Evolutionary conservation across 768 basidiomycete genomes (phyloP).

Genomic region (Auricularia sp.): DNA sequence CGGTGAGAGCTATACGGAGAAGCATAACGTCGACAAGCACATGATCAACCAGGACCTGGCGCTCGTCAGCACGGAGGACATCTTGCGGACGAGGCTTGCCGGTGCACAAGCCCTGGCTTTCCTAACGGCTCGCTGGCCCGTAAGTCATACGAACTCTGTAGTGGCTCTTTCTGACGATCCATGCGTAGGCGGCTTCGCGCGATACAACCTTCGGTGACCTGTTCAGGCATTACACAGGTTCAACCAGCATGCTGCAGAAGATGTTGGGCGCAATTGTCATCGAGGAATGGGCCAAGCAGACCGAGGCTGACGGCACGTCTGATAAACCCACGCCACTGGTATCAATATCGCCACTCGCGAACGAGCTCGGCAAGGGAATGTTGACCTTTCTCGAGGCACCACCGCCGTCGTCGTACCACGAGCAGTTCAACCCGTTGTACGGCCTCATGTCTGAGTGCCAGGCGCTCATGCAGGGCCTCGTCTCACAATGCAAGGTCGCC

Average conservation of each 20-base stretch:
- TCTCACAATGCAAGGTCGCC: conserved; percentile 78
- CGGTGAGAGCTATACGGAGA: conserved; percentile 38
- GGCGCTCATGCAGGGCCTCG: conserved; percentile 72
- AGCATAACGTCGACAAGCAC: conserved; percentile 93
- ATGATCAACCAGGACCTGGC: conserved; percentile 87
- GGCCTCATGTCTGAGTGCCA: conserved; percentile 75
- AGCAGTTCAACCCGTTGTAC: conserved; percentile 73
- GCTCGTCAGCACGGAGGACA: conserved; percentile 63
- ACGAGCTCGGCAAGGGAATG: conserved; percentile 57
- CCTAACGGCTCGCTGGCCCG: conserved; percentile 62
- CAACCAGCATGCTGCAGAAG: conserved; percentile 85
- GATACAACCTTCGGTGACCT: conserved; percentile 68
- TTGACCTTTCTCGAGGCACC: conserved; percentile 63
- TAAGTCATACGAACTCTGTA: conserved; percentile 22
- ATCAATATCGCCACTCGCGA: conserved; percentile 47
- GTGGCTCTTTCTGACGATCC: not conserved
- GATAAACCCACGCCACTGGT: conserved; percentile 28
- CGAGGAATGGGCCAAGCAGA: conserved; percentile 79
- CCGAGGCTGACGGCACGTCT: conserved; percentile 5
- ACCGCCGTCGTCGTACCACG: conserved; percentile 75
- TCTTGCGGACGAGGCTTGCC: conserved; percentile 70
- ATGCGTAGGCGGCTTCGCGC: conserved; percentile 28
- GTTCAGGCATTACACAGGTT: conserved; percentile 69
- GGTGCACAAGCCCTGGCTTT: conserved; percentile 69
- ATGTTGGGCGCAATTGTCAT: conserved; percentile 75